Evolutionary conservation across 2,329 filamentous ascomycete species (phyloP).

Genomic region (Cordyceps cicadae): DNA sequence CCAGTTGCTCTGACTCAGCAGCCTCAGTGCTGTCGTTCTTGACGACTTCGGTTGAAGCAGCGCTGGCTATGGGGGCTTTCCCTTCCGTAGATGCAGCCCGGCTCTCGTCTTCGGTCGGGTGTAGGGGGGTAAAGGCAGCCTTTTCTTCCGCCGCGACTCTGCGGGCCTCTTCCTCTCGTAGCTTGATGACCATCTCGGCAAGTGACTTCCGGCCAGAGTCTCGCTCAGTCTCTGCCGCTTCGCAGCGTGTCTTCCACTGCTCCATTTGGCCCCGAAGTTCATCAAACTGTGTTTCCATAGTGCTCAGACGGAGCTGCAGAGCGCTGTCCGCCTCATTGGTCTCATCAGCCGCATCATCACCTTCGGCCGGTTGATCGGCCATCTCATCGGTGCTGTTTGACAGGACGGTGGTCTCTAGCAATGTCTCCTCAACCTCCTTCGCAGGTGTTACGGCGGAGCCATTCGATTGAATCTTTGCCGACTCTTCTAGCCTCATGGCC

Average conservation of each 20-base stretch:
- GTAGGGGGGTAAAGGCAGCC: conserved; percentile 28
- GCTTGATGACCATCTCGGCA: conserved; percentile 78
- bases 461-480: conserved; percentile 29
- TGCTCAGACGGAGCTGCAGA: conserved; percentile 61
- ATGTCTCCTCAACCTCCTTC: conserved; percentile 17
- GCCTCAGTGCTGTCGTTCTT: conserved; percentile 2
- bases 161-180: conserved; percentile 58
- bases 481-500: conserved; percentile 60
- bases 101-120: conserved; percentile 15
- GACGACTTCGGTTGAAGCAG: neutral
- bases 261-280: conserved; percentile 75
- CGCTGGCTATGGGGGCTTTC: neutral
- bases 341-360: conserved; percentile 35
- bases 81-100: conserved; percentile 12
- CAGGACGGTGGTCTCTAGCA: conserved; percentile 11
- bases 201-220: conserved; percentile 64
- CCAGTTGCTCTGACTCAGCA: conserved; percentile 24
- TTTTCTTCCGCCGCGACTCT: conserved; percentile 36
- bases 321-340: conserved; percentile 22
- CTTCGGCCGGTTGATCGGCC: conserved; percentile 25
- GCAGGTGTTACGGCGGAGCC: conserved; percentile 13
- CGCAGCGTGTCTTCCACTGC: conserved; percentile 65
- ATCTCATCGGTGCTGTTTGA: conserved; percentile 11
- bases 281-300: conserved; percentile 71
- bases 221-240: conserved; percentile 71